Evolutionary conservation across 805 yeast species (phyloP), one percentile per base, ranked within the genome.

Genomic region (Suhomyces faveliae): DNA sequence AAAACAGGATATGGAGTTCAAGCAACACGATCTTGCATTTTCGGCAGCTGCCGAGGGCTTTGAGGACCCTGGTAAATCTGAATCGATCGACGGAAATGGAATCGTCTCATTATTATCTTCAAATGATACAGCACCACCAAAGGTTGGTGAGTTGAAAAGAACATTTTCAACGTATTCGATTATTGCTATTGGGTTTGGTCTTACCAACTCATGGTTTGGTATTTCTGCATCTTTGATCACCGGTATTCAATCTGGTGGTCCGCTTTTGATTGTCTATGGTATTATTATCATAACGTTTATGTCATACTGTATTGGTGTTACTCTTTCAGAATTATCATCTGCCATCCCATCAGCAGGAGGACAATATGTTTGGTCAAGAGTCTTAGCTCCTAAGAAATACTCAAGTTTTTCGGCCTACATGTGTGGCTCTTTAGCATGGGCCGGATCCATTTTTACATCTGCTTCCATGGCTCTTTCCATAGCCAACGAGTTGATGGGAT

Each of bases 141-240:
- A 33, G 8, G 52, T 52, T n/a, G 71, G 55, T 12, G 71, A 63
- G 51, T 62, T 64, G 44, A 61, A 61, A 35, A 60, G 74, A 52
- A 69, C 68, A 21, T 71, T 71, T 45, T 66, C 72, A 1, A 64
- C 69, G 21, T 71, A 67, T 62, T 68, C 73, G 2, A 63, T 71
- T 24, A 61, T 71, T 12, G 71, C 70, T 11, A 64, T 71, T 50
- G 75, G 76, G 8, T 71, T 71, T 55, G 72, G 72, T 12, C 60
- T 71, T 48, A 71, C 76, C 43, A 70, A 71, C 63, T 67, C 73
- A 21, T 71, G 76, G 76, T 64, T 68, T 40, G 76, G 77, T 12
- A 68, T 71, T 43, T 63, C 70, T 12, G 70, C 74, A 4, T 64
- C 73, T 25, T 62, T 71, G 48, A 59, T 68, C 53, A 69, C 74